phyloP scores from a whole-genome alignment of 306 rosid species.

The Citrullus mucosospermus region DNA sequence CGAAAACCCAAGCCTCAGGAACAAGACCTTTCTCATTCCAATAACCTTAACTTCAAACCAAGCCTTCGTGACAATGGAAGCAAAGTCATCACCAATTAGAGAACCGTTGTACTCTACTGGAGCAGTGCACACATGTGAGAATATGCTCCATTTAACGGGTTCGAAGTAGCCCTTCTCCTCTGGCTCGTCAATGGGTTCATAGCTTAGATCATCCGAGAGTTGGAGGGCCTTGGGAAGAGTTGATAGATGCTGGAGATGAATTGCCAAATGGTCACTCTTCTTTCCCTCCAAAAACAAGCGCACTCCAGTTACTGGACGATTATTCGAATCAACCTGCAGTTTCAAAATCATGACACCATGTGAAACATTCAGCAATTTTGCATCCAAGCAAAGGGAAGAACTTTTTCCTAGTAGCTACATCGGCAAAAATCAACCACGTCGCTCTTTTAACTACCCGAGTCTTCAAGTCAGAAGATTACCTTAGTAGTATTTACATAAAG shows the following conservation, averaged over 20 bases:
- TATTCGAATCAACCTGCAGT: conserved; percentile 49
- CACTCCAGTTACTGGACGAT: conserved; percentile 72
- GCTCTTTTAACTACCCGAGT: neutral
- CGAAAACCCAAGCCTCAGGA: conserved; percentile 80
- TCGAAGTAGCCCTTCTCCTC: conserved; percentile 50
- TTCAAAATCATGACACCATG: neutral
- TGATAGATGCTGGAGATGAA: conserved; percentile 90
- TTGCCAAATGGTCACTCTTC: conserved; percentile 50
- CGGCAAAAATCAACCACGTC: neutral
- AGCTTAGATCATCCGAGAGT: conserved; percentile 40
- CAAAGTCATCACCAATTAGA: conserved; percentile 33
- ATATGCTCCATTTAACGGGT: conserved; percentile 68
- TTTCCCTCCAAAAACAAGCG: conserved; percentile 79
- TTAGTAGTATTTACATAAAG: conserved; percentile 70
- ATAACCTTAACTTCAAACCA: conserved; percentile 63
- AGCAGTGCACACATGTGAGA: conserved; percentile 74
- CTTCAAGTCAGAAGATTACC: conserved; percentile 28
- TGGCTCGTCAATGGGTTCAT: conserved; percentile 35
- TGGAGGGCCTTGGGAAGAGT: conserved; percentile 42
- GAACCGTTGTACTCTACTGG: conserved; percentile 54
- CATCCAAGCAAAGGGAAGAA: neutral
- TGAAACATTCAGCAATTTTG: neutral
- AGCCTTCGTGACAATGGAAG: conserved; percentile 70
- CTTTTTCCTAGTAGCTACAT: neutral
- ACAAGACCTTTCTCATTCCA: conserved; percentile 69